Base-by-base conservation (phyloP, 768 basidiomycete species). In the Russula abietina region DNA sequence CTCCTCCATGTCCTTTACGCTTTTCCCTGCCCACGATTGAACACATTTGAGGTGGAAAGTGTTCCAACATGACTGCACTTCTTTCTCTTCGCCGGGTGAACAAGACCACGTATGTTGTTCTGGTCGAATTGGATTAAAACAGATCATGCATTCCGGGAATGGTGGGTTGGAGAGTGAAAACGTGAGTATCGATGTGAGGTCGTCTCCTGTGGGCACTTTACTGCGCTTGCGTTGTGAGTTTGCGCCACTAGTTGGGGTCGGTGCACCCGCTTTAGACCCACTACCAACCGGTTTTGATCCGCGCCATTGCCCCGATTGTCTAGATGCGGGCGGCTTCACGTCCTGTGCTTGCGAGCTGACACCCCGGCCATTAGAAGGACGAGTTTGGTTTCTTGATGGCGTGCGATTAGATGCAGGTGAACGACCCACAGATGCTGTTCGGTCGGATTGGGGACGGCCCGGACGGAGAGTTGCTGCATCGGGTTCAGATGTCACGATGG, bases 11-110 rank as follows among this genome's bases (percentile, higher is more conserved):
- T 87, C 88, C 70, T 88, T 86, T 54, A 87, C 84, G 69, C 87
- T 90, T 75, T 91, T 90, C 32, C 79, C 75, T 0, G 93, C 93
- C 96, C 96, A 98, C 0, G 88, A 81, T 9, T 82, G 80, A 67
- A 98, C 89, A 69, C 96, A 98, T 68, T 86, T 88, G 26, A 96
- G 77, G 74, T 98, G 96, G 70, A 97, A 94, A 0, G 91, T 85
- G 12, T 85, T 90, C 86, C 90, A 96, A 70, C 96, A 98, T 69
- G 85, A 90, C 62, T 85, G 85, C 7, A 77, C 73, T 8, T 66
- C 73, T 30, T 70, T 65, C 58, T 52, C 62, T 60, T 60, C 51
- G 66, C 50, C 41, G 3, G 88, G 86, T 10, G 87, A 85, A 72
- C 96, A 98, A 0, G 91, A 93, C 91, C 93, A 95, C 0, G 87